phyloP scores from a whole-genome alignment of 2,329 filamentous ascomycete species.

The Fusarium compactum region DNA sequence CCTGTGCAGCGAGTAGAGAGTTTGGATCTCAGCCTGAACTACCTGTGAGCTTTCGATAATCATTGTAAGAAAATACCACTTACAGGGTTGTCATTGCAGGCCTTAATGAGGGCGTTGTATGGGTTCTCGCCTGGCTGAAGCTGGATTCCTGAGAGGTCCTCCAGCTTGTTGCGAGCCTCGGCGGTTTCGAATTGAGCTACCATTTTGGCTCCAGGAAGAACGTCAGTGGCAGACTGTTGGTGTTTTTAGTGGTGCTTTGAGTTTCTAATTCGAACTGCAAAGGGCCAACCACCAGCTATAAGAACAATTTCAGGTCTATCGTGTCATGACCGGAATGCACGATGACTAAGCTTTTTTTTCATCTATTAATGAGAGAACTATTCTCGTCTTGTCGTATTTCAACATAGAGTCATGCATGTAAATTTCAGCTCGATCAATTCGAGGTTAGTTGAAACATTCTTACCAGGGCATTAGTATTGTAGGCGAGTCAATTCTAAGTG shows the following conservation, averaged over 20 bases:
- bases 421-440: slow-evolving; percentile 18
- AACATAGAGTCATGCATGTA: background rate
- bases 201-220: slow-evolving; percentile 18
- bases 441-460: slow-evolving; percentile 24
- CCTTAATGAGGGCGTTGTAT: slow-evolving; percentile 78
- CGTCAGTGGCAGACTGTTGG: background rate
- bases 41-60: background rate
- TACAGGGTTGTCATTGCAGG: slow-evolving; percentile 76
- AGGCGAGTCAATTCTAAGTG: background rate
- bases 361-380: slow-evolving; percentile 14
- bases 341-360: slow-evolving; percentile 37
- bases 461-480: background rate
- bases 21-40: slow-evolving; percentile 73
- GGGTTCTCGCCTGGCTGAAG: slow-evolving; percentile 73
- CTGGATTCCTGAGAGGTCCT: slow-evolving; percentile 66
- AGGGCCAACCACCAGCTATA: slow-evolving; percentile 7
- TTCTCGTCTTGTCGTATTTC: slow-evolving; percentile 7
- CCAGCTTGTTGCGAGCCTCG: slow-evolving; percentile 62
- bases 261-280: background rate
- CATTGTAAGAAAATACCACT: slow-evolving; percentile 37
- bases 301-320: slow-evolving; percentile 3
- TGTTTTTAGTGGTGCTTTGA: background rate
- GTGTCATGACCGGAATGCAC: slow-evolving; percentile 16
- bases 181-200: slow-evolving; percentile 41
- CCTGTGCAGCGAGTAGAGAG: slow-evolving; percentile 79